These are phyloP conservation scores for Nothophytophthora sp. DNA, from an alignment of 352 stramenopile species.

Conservation along the genomic window DNA sequence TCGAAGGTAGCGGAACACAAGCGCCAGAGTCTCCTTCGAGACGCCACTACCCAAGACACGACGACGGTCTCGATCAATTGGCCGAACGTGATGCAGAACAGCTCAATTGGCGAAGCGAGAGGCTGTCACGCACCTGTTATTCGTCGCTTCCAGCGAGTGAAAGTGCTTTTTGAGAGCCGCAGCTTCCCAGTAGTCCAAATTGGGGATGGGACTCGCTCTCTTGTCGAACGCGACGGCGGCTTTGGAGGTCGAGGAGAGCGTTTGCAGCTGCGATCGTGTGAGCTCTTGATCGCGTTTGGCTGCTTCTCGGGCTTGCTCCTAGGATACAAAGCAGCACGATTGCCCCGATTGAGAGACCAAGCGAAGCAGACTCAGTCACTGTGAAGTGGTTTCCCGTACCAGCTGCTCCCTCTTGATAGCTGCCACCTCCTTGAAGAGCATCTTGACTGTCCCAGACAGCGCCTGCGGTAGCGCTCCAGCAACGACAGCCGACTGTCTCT, in stretches of 20 bases:
- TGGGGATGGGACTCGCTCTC: slow-evolving; percentile 12
- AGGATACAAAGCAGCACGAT: background rate
- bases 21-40: slow-evolving; percentile 6
- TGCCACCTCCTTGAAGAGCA: slow-evolving; percentile 71
- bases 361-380: too few relatives aligned
- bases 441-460: slow-evolving; percentile 67
- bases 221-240: slow-evolving; percentile 5
- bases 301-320: slow-evolving; percentile 30
- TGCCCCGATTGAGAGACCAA: too few relatives aligned
- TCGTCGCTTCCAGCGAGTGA: slow-evolving; percentile 38
- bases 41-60: slow-evolving; percentile 24
- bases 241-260: slow-evolving; percentile 7
- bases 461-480: slow-evolving; percentile 37
- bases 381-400: slow-evolving; percentile 13
- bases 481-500: slow-evolving; percentile 19
- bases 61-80: too few relatives aligned
- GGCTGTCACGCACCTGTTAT: slow-evolving; percentile 26
- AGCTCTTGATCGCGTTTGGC: slow-evolving; percentile 48
- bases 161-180: slow-evolving; percentile 55
- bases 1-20: slow-evolving; percentile 22
- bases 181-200: slow-evolving; percentile 55
- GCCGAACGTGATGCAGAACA: background rate
- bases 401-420: slow-evolving; percentile 47
- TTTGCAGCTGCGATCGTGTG: slow-evolving; percentile 28
- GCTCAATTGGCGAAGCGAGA: background rate